Evolutionary conservation across 2,329 filamentous ascomycete genomes (phyloP), one percentile per base, ranked within the genome.

Genomic region (Hymenoscyphus linearis): DNA sequence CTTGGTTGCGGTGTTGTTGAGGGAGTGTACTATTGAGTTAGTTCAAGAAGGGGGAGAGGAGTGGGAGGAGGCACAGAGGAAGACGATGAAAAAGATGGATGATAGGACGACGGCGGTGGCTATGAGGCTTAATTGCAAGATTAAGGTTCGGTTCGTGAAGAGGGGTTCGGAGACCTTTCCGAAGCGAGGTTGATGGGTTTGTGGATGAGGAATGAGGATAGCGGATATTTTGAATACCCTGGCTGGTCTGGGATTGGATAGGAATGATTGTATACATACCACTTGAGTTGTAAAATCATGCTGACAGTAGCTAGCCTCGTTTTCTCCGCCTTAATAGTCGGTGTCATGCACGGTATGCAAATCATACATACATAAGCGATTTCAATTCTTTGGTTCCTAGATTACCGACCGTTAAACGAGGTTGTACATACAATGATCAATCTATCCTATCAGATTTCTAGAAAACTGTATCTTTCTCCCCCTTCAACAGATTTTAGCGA

Each of bases 1-100:
- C 18, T 31, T 71, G 4, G 47, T 74, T 31, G 67, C 70, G 5
- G 55, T 64, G 6, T 36, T 69, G 31, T 57, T 69, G 52, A 61
- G 54, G 34, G 61, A 62, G 2, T 60, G 62, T 50, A 61, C 55
- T n/a, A 60, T 69, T 13, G 64, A 67, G 50, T 55, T 70, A 35
- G 67, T 63, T 12, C 56, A 57, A 25, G 64, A 65, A n/a, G 35
- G 40, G 2, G 54, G 50, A 14, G 44, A 57, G 12, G 52, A 57
- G 13, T 63, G 60, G 55, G 63, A 63, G 26, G 63, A 64, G 18
- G 55, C 61, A 47, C 63, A 55, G 59, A 59, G 52, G 53, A 62
- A 62, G 47, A 60, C 63, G 25, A 52, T 63, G 60, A 40, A 37
- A 13, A 59, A 50, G 12, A 37, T 67, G 57, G 56, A 62, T 31